Conservation (phyloP, 352 stramenopile genomes). For the Pythium grandisporangium region DNA sequence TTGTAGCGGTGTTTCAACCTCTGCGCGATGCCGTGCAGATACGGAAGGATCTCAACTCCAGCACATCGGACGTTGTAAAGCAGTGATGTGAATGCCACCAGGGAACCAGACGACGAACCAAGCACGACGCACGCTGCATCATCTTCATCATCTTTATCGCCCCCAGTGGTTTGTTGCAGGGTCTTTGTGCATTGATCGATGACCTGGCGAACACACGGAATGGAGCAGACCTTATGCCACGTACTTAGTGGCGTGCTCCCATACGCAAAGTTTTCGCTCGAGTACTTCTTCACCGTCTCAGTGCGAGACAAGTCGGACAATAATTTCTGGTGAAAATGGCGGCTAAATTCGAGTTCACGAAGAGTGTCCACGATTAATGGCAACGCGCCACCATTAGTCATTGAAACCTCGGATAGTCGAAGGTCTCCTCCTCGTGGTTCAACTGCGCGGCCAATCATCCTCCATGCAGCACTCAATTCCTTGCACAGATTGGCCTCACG, state of each 20-base stretch:
- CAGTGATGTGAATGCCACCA: slow-evolving; percentile 41
- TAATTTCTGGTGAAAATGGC: too few species aligned
- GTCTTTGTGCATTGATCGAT: neutral
- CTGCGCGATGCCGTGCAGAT: slow-evolving; percentile 17
- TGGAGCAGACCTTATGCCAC: slow-evolving; percentile 23
- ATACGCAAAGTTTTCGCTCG: slow-evolving; percentile 41
- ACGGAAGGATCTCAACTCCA: slow-evolving; percentile 46
- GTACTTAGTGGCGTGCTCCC: slow-evolving; percentile 41
- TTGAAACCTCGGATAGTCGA: too few species aligned
- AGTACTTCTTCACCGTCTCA: slow-evolving; percentile 27
- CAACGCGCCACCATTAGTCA: too few species aligned
- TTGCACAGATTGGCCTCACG: too few species aligned
- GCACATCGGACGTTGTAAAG: slow-evolving; percentile 13
- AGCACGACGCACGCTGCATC: slow-evolving; percentile 18
- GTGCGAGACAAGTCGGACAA: too few species aligned
- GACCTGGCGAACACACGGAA: slow-evolving; percentile 6
- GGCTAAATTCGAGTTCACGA: too few species aligned
- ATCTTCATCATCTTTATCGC: neutral
- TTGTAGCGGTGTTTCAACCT: slow-evolving; percentile 7
- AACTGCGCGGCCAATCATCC: too few species aligned
- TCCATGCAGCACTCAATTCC: too few species aligned
- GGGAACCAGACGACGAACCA: slow-evolving; percentile 40
- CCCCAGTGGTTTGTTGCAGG: neutral
- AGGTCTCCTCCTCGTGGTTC: too few species aligned
- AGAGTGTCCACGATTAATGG: too few species aligned